Evolutionary conservation across 2,329 filamentous ascomycete species (phyloP), one percentile per base, ranked within the genome.

Genomic region (Curvularia eragrostidis): DNA sequence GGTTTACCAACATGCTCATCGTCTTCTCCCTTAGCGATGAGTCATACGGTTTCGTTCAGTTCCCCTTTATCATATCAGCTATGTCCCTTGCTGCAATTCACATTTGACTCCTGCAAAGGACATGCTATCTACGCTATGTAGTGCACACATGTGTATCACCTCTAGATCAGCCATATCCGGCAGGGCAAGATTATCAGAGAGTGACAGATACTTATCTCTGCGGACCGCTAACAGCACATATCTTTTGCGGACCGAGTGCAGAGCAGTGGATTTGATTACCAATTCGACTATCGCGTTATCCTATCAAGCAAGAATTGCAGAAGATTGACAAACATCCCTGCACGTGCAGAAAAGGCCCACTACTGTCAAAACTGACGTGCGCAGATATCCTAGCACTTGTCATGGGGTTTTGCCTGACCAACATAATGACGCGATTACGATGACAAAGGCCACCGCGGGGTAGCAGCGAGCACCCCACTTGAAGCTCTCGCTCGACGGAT

Each of bases 31-130:
- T n/a, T 30, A 13, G 65, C 63, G 18, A 67, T 49, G 36, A 66
- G 66, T 7, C 65, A 61, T 28, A 63, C 57, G 63, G 39, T 21
- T 57, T 62, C 28, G 19, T 55, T 61, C 65, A 66, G n/a, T 26
- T 59, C 60, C 62, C 46, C 18, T 10, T 7, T 10, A 7, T 1
- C 32, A 32, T n/a, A 28, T 26, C 15, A 49, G 28, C 1, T 5
- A 18, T 15, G 5, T 47, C 21, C n/a, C 18, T 36, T 38, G 19
- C 9, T 7, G 13, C 5, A 0, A 15, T 34, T 4, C 2, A 15
- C 36, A 12, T n/a, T 15, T 3, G n/a, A 28, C 8, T 8, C 44
- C 9, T 59, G 55, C 56, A 38, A 50, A 59, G 10, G 13, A 42
- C 10, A 59, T 53, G 19, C 56, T 48, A 34, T 38, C 9, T 12